These are phyloP conservation scores for Chrysoporthe austroafricana DNA, from an alignment of 2,329 filamentous ascomycete species.

Conservation along the genomic window DNA sequence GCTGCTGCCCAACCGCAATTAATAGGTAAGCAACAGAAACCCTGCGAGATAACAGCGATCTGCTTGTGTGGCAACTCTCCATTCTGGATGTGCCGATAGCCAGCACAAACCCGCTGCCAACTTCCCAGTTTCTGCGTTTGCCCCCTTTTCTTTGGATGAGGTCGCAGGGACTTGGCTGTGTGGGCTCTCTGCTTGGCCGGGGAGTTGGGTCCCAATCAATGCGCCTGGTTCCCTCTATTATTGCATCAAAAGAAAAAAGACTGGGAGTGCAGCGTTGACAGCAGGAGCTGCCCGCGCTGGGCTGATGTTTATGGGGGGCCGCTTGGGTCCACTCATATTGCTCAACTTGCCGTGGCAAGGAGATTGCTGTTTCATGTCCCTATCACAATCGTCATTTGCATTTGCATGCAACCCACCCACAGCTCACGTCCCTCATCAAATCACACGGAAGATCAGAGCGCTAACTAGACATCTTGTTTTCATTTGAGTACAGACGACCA, in stretches of 20 bases:
- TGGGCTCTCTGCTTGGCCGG: constrained; percentile 1
- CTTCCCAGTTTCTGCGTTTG: constrained; percentile 9
- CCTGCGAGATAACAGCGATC: constrained; percentile 21
- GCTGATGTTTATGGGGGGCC: constrained; percentile 20
- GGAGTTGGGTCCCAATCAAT: not conserved
- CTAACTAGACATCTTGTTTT: constrained; percentile 31
- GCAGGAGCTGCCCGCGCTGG: constrained; percentile 9
- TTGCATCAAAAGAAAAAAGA: not conserved
- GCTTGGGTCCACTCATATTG: constrained; percentile 42
- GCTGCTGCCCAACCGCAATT: constrained; percentile 26
- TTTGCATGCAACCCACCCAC: constrained; percentile 44
- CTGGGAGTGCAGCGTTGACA: not conserved
- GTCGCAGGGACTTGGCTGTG: constrained; percentile 3
- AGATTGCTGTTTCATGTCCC: constrained; percentile 52
- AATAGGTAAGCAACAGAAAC: constrained; percentile 25
- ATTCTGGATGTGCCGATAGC: constrained; percentile 8
- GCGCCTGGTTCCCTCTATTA: not conserved
- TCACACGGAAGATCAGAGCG: constrained; percentile 12
- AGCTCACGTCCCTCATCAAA: constrained; percentile 26
- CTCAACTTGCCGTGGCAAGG: constrained; percentile 47
- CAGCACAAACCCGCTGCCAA: not conserved
- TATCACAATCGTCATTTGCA: constrained; percentile 44
- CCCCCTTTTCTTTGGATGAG: constrained; percentile 7
- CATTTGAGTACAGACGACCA: constrained; percentile 42
- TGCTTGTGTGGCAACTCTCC: constrained; percentile 2